These are phyloP conservation scores for Kluyveromyces starmeri DNA, from an alignment of 805 yeast species.

Conservation along the genomic window DNA sequence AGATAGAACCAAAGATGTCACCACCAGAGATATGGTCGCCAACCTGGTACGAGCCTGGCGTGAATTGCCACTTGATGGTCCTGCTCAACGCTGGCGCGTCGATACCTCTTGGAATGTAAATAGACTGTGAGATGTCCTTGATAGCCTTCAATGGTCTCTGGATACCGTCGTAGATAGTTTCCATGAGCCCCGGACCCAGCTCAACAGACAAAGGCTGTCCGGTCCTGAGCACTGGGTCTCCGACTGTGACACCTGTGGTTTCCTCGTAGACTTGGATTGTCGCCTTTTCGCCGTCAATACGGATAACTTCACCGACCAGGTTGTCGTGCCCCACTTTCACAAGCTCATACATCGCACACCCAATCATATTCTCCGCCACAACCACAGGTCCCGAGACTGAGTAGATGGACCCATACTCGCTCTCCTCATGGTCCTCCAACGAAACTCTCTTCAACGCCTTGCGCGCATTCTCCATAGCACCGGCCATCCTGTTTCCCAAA, in stretches of 20 bases:
- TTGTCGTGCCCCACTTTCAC: constrained; percentile 96
- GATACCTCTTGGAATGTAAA: constrained; percentile 97
- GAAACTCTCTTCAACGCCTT: constrained; percentile 83
- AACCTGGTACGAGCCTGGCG: constrained; percentile 61
- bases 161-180: constrained; percentile 97
- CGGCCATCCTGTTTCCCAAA: constrained; percentile 58
- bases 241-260: constrained; percentile 98
- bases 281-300: constrained; percentile 94
- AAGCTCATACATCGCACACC: constrained; percentile 99
- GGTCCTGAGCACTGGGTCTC: constrained; percentile 96
- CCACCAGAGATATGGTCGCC: constrained; percentile 99
- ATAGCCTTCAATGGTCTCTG: constrained; percentile 97
- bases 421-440: constrained; percentile 63
- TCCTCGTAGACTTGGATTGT: constrained; percentile 99
- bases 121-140: constrained; percentile 77
- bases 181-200: constrained; percentile 99
- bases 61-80: constrained; percentile 73
- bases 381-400: constrained; percentile 98
- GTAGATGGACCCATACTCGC: constrained; percentile 79
- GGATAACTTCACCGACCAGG: constrained; percentile 96
- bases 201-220: constrained; percentile 99
- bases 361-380: constrained; percentile 97
- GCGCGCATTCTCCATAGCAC: constrained; percentile 95
- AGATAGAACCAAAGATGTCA: constrained; percentile 89
- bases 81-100: constrained; percentile 94